Evolutionary conservation across 2,329 filamentous ascomycete species (phyloP).

Genomic region (Fusarium odoratissimum): DNA sequence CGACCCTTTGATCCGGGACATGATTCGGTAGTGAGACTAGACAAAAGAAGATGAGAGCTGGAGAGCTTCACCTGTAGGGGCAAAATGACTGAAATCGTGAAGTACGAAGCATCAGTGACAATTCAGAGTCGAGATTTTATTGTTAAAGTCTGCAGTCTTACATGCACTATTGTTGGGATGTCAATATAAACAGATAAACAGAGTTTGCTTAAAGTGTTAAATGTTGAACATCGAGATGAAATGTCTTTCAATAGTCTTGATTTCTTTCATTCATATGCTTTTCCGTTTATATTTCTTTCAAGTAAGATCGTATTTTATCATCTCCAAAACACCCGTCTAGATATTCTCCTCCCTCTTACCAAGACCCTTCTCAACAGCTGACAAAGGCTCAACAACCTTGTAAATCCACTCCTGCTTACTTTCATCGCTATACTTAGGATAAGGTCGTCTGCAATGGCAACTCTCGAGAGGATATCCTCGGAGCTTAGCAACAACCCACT

Average conservation of each 20-base stretch:
- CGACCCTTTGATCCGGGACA: background rate
- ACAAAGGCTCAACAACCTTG: conserved; percentile 43
- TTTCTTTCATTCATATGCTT: background rate
- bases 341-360: conserved; percentile 29
- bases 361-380: conserved; percentile 37
- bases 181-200: no score
- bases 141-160: no score
- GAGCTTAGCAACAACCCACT: conserved; percentile 67
- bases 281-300: background rate
- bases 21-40: background rate
- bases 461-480: conserved; percentile 63
- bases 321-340: background rate
- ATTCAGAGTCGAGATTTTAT: no score
- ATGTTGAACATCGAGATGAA: background rate
- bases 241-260: background rate
- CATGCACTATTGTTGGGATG: background rate
- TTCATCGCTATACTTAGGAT: conserved; percentile 59
- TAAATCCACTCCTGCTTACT: conserved; percentile 51
- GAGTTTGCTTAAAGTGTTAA: no score
- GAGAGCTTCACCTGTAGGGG: background rate
- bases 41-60: background rate
- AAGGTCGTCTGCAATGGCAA: conserved; percentile 65
- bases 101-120: background rate
- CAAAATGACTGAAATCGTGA: background rate
- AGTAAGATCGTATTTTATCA: background rate